These are phyloP conservation scores for Viola pubescens DNA, from an alignment of 441 rosid species.

Conservation along the genomic window DNA sequence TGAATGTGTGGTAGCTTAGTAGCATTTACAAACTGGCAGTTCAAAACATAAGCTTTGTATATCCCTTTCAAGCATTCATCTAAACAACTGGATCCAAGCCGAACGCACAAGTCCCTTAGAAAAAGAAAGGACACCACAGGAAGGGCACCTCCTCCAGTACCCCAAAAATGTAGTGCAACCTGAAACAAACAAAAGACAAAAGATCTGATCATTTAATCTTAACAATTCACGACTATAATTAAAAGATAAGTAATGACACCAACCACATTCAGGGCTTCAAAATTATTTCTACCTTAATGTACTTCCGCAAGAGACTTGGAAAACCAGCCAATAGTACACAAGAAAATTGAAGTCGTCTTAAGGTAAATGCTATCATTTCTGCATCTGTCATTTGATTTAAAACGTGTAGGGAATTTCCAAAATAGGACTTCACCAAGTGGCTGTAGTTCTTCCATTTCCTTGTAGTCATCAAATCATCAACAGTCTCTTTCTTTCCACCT, in stretches of 20 bases:
- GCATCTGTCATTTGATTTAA: constrained; percentile 92
- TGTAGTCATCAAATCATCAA: constrained; percentile 46
- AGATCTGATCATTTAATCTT: background rate
- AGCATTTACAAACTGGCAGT: constrained; percentile 81
- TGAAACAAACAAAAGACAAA: constrained; percentile 21
- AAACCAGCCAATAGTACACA: constrained; percentile 64
- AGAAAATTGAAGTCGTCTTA: constrained; percentile 70
- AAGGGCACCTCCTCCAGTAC: constrained; percentile 79
- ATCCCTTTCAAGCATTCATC: constrained; percentile 89
- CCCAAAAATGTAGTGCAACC: constrained; percentile 95
- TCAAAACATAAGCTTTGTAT: constrained; percentile 87
- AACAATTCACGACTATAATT: background rate
- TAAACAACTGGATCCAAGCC: constrained; percentile 65
- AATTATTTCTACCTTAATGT: constrained; percentile 54
- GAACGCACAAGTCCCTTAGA: constrained; percentile 73
- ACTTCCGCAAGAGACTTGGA: constrained; percentile 78
- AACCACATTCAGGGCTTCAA: constrained; percentile 4
- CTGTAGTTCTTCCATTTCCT: constrained; percentile 50
- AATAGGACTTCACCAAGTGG: constrained; percentile 54
- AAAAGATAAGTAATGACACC: background rate
- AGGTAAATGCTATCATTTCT: constrained; percentile 78
- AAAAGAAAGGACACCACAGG: constrained; percentile 80
- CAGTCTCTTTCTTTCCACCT: constrained; percentile 77
- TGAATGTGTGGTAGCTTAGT: constrained; percentile 67
- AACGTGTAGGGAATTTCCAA: constrained; percentile 82